Conservation (phyloP, 768 basidiomycete genomes). For the Crucibulum laeve region DNA sequence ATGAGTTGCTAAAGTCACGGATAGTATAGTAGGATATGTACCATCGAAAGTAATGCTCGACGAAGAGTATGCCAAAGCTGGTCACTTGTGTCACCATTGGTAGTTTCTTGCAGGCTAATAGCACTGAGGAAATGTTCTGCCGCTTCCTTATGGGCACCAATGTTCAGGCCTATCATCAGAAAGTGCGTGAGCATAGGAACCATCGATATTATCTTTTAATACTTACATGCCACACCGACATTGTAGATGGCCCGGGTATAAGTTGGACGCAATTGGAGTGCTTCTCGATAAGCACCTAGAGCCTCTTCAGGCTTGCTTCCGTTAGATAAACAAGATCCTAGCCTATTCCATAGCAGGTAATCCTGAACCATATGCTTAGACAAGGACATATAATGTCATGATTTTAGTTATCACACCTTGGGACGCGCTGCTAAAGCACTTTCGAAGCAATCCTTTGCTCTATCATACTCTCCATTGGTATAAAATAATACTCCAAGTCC, state of each 20-base stretch:
- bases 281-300: slow-evolving; percentile 83
- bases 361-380: slow-evolving; percentile 42
- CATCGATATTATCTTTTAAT: not conserved
- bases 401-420: slow-evolving; percentile 26
- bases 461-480: slow-evolving; percentile 78
- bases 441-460: slow-evolving; percentile 93
- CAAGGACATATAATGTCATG: not conserved
- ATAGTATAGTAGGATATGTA: slow-evolving; percentile 23
- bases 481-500: slow-evolving; percentile 93
- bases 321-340: slow-evolving; percentile 93
- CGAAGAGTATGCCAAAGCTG: slow-evolving; percentile 90
- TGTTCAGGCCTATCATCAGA: slow-evolving; percentile 72
- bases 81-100: slow-evolving; percentile 67
- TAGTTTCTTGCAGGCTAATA: slow-evolving; percentile 70
- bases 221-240: slow-evolving; percentile 94
- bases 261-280: slow-evolving; percentile 85
- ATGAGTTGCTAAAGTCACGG: slow-evolving; percentile 3
- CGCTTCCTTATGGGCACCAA: slow-evolving; percentile 92
- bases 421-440: slow-evolving; percentile 79
- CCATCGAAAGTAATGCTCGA: slow-evolving; percentile 79
- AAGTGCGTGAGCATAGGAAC: not conserved
- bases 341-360: slow-evolving; percentile 92
- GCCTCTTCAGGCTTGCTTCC: slow-evolving; percentile 94
- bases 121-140: slow-evolving; percentile 94
- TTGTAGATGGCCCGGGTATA: slow-evolving; percentile 98